These are phyloP conservation scores for Aspergillus transmontanensis DNA, from an alignment of 2,329 filamentous ascomycete species.

Conservation along the genomic window DNA sequence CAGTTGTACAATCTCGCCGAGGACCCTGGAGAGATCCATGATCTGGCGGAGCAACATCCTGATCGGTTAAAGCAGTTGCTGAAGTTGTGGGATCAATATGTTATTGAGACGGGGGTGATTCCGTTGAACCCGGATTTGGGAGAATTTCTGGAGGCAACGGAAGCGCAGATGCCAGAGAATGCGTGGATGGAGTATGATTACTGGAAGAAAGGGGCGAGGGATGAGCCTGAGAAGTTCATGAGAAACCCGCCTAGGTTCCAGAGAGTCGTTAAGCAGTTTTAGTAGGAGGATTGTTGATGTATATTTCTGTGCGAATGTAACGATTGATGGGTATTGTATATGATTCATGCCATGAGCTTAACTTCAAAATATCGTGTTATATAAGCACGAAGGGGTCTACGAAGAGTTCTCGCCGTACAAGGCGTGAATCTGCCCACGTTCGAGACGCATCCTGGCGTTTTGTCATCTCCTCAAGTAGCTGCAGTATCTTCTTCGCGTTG, in stretches of 20 bases:
- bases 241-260: conserved; percentile 37
- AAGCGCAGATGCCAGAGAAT: conserved; percentile 67
- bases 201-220: conserved; percentile 58
- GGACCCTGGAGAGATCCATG: conserved; percentile 56
- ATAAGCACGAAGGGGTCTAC: conserved; percentile 39
- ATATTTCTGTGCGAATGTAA: background rate
- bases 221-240: conserved; percentile 51
- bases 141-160: conserved; percentile 60
- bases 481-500: conserved; percentile 31
- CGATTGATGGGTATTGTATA: background rate
- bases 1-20: conserved; percentile 57
- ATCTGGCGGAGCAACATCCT: conserved; percentile 45
- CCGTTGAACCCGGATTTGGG: conserved; percentile 62
- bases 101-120: conserved; percentile 62
- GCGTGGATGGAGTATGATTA: conserved; percentile 69
- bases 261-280: conserved; percentile 40
- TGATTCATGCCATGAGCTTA: background rate
- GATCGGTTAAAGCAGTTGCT: conserved; percentile 53
- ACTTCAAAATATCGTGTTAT: conserved; percentile 1
- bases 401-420: conserved; percentile 38
- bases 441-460: conserved; percentile 36
- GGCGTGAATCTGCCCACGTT: conserved; percentile 38
- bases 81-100: conserved; percentile 60
- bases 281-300: background rate
- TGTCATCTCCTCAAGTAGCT: conserved; percentile 38